Percentiles rank a stretch among this genome's conserved stretches.
Conservation (phyloP, 139 green algal species). For the Chlamydomonas incerta region DNA sequence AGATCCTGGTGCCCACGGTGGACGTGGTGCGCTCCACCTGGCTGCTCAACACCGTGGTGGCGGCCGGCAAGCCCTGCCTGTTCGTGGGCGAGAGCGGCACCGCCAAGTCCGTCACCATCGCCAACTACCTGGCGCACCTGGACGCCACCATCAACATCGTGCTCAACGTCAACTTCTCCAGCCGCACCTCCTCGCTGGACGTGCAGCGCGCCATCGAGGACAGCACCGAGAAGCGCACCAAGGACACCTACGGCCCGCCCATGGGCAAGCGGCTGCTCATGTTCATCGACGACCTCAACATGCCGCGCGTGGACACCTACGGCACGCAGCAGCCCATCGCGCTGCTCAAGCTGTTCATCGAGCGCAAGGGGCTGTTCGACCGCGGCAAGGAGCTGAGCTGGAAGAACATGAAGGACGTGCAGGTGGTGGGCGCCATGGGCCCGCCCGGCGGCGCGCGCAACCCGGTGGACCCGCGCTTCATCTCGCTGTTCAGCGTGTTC, state of each 20-base stretch:
- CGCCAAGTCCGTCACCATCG: slow-evolving; percentile 84
- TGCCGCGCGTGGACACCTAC: slow-evolving; percentile 85
- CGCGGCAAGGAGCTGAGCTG: slow-evolving; percentile 92
- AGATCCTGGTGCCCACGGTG: slow-evolving; percentile 89
- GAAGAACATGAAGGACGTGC: slow-evolving; percentile 93
- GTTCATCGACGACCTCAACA: slow-evolving; percentile 91
- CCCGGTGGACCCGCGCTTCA: slow-evolving; percentile 87
- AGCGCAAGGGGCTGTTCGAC: slow-evolving; percentile 83
- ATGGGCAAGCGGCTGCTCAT: slow-evolving; percentile 84
- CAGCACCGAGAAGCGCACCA: slow-evolving; percentile 84
- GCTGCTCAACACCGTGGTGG: slow-evolving; percentile 66
- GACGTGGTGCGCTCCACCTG: slow-evolving; percentile 80
- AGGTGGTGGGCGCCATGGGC: slow-evolving; percentile 89
- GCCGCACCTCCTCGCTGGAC: slow-evolving; percentile 68
- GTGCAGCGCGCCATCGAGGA: slow-evolving; percentile 84
- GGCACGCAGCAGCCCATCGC: slow-evolving; percentile 90
- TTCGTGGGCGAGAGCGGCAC: slow-evolving; percentile 85
- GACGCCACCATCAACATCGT: slow-evolving; percentile 62
- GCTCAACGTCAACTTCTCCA: slow-evolving; percentile 85
- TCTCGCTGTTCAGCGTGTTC: slow-evolving; percentile 86
- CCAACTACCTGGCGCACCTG: slow-evolving; percentile 70
- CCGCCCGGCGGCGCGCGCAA: slow-evolving; percentile 88
- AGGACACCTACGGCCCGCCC: slow-evolving; percentile 86
- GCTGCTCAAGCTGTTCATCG: slow-evolving; percentile 86
- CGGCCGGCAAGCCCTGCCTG: slow-evolving; percentile 70